A percentile compares a stretch with the other conserved stretches of the same genome.
Conservation (phyloP, 768 basidiomycete genomes). For the Vararia minispora region DNA sequence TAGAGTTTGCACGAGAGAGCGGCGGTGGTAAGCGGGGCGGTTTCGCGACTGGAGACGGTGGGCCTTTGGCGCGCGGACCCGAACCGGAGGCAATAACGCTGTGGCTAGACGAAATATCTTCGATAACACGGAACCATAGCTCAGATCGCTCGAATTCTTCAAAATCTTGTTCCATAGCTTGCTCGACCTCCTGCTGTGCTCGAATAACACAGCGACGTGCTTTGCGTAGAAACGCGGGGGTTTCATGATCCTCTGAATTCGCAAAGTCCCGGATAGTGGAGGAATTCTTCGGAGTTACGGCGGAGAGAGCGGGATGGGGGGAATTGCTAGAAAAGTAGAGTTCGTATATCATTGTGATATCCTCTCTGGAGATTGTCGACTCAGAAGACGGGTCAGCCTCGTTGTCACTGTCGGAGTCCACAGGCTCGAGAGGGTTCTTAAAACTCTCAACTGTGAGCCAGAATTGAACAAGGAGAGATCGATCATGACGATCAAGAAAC, state of each 20-base stretch:
- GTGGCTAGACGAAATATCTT: conserved; percentile 41
- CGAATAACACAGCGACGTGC: conserved; percentile 74
- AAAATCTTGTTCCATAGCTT: conserved; percentile 87
- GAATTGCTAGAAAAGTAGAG: conserved; percentile 66
- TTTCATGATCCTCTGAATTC: conserved; percentile 33
- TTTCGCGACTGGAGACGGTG: no score
- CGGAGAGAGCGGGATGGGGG: conserved; percentile 45
- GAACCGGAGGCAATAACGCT: conserved; percentile 1
- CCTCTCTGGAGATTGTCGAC: conserved; percentile 65
- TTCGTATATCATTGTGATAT: conserved; percentile 82
- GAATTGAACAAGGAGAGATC: conserved; percentile 85
- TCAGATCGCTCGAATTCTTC: conserved; percentile 82
- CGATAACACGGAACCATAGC: conserved; percentile 83
- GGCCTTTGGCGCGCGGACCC: no score
- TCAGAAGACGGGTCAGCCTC: conserved; percentile 47
- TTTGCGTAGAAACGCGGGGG: conserved; percentile 32
- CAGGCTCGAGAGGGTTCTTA: conserved; percentile 87
- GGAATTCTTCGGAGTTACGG: conserved; percentile 61
- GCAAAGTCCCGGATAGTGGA: conserved; percentile 62
- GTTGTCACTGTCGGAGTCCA: conserved; percentile 45
- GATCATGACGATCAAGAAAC: conserved; percentile 87
- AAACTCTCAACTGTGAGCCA: conserved; percentile 97
- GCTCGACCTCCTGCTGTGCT: conserved; percentile 77
- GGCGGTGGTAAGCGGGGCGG: no score
- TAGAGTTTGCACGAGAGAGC: no score